These are phyloP conservation scores for Hibiscus trionum DNA, from an alignment of 345 rosid species.

Conservation along the genomic window DNA sequence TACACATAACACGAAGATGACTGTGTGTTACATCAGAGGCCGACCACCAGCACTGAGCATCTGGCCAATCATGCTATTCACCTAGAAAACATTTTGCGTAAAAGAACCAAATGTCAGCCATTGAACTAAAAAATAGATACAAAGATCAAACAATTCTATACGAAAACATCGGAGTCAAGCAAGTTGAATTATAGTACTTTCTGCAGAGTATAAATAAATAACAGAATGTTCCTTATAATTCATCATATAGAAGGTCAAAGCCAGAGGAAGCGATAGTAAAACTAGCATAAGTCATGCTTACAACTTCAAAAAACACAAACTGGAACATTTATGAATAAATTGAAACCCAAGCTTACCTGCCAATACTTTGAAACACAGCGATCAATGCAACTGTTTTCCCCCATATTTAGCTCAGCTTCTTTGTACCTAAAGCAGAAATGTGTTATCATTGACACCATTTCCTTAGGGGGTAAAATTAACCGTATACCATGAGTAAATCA, in stretches of 20 bases:
- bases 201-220: neutral
- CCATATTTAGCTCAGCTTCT: constrained; percentile 94
- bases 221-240: neutral
- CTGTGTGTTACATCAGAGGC: constrained; percentile 45
- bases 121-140: neutral
- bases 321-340: neutral
- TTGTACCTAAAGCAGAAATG: constrained; percentile 55
- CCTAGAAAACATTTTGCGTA: constrained; percentile 33
- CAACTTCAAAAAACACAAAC: neutral
- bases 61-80: constrained; percentile 76
- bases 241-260: neutral
- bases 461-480: neutral
- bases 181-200: neutral
- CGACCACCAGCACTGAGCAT: constrained; percentile 71
- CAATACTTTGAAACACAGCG: constrained; percentile 94
- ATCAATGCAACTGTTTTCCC: constrained; percentile 97
- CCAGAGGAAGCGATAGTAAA: neutral
- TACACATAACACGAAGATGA: neutral
- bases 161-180: neutral
- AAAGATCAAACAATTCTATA: neutral
- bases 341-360: constrained; percentile 41
- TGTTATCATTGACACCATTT: neutral
- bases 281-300: neutral
- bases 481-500: neutral
- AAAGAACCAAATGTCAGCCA: neutral